Base-by-base conservation (phyloP, 2,329 filamentous ascomycete genomes). In the Magnaporthiopsis rhizophila region DNA sequence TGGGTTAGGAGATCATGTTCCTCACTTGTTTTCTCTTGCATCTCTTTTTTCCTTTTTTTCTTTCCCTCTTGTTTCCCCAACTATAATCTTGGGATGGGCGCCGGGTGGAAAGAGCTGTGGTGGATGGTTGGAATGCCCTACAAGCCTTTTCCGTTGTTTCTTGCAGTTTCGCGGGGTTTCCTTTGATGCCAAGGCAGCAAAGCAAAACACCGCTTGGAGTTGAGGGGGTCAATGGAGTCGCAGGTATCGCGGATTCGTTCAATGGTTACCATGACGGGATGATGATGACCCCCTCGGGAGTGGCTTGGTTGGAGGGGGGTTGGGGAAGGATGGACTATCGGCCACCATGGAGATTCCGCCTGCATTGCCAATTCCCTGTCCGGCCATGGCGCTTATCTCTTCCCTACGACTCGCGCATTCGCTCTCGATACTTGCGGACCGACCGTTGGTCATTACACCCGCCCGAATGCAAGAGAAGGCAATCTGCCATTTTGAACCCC, bases 261-360 rank as follows among this genome's bases (percentile, higher is more conserved):
- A 11, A 60, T 36, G 58, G 58, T 36, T 60, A 36, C 38, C 58
- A 60, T 18, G 58, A 60, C 58, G 30, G 58, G 58, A 60, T 60
- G 58, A 60, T 34, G 45, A 53, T 53, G 45, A 53, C 38, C 38
- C 38, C 38, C 38, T 45, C 38, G 13, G 38, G 38, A 11, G 21
- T 11, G 45, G 18, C 18, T 53, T 24, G 45, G 45, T 53, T 21
- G 45, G 45, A 53, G 18, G 45, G 45, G 45, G 45, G 9, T 53
- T 53, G 18, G 45, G 11, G 45, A 53, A 53, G 45, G 45, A 53
- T 18, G 45, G 45, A 45, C 15, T 45, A 45, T 45, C 15, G 38
- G 38, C 38, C 38, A 18, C 13, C 21, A 53, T 53, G 21, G 21
- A 53, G 18, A 53, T 53, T 6, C 21, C 45, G 9, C 2, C 45